These are phyloP conservation scores for Lipomyces japonicus DNA, from an alignment of 805 yeast genomes.

Conservation along the genomic window DNA sequence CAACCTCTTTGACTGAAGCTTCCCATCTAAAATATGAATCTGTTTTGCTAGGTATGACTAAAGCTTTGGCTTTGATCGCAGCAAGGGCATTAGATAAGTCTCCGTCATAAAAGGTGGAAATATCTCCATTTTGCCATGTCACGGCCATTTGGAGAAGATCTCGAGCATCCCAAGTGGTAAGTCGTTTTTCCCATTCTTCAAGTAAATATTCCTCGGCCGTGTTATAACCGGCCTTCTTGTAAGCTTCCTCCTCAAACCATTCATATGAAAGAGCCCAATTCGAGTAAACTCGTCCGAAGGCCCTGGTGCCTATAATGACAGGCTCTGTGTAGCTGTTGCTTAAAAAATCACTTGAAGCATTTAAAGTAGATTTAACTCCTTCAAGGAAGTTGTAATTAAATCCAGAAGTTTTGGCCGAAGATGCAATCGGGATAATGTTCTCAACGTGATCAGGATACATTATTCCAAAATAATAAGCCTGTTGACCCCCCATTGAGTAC, in stretches of 20 bases:
- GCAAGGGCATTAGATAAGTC: constrained; percentile 23
- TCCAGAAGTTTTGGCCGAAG: constrained; percentile 28
- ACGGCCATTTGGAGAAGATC: constrained; percentile 27
- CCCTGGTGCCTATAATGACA: constrained; percentile 21
- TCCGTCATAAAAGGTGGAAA: constrained; percentile 24
- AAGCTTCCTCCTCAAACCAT: constrained; percentile 28
- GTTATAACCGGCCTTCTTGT: constrained; percentile 24
- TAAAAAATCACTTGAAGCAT: constrained; percentile 24
- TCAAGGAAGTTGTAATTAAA: constrained; percentile 28
- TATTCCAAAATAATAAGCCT: constrained; percentile 27
- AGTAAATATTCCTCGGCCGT: constrained; percentile 25
- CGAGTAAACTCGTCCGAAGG: constrained; percentile 30
- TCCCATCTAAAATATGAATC: constrained; percentile 28
- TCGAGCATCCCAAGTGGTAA: constrained; percentile 25
- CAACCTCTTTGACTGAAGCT: constrained; percentile 25
- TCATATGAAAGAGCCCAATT: constrained; percentile 28
- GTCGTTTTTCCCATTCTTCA: constrained; percentile 26
- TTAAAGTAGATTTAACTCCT: constrained; percentile 24
- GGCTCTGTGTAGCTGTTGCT: constrained; percentile 24
- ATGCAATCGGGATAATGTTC: constrained; percentile 26
- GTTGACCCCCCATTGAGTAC: constrained; percentile 30
- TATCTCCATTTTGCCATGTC: constrained; percentile 29
- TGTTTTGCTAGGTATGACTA: constrained; percentile 26
- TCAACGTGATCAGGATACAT: constrained; percentile 26
- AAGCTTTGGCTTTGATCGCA: constrained; percentile 23